Conservation (phyloP, 371 early-diverging fungal species). For the Mortierella sp. region DNA sequence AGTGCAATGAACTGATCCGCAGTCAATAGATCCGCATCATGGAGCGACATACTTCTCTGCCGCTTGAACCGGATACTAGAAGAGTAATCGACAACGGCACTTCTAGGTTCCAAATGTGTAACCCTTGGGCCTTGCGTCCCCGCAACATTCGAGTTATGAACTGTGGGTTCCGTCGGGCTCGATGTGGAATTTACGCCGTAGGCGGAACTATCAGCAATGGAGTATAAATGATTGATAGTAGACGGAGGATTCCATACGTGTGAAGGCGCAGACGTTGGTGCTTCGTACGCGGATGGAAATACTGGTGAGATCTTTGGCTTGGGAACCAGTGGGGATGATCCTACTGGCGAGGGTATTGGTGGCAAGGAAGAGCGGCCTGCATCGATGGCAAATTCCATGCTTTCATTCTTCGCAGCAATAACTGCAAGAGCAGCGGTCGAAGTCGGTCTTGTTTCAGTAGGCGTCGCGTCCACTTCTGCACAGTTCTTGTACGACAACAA, state of each 20-base stretch:
- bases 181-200: not conserved
- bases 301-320: no score
- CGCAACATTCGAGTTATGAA: not conserved
- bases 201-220: no score
- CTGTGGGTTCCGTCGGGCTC: not conserved
- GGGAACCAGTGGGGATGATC: no score
- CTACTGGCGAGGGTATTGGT: not conserved
- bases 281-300: no score
- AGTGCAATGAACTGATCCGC: slow-evolving; percentile 48
- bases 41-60: slow-evolving; percentile 51
- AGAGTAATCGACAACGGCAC: slow-evolving; percentile 29
- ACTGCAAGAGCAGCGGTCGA: not conserved
- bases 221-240: no score
- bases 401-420: not conserved
- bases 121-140: not conserved
- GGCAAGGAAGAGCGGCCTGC: slow-evolving; percentile 1
- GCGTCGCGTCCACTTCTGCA: not conserved
- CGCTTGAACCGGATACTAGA: slow-evolving; percentile 28
- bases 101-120: slow-evolving; percentile 36
- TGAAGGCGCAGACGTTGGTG: no score
- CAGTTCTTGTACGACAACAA: no score
- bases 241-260: no score
- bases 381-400: not conserved
- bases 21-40: slow-evolving; percentile 49
- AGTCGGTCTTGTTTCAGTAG: not conserved